Evolutionary conservation across 352 stramenopile genomes (phyloP), one percentile per base, ranked within the genome.

Genomic region (Globisporangium lucens): DNA sequence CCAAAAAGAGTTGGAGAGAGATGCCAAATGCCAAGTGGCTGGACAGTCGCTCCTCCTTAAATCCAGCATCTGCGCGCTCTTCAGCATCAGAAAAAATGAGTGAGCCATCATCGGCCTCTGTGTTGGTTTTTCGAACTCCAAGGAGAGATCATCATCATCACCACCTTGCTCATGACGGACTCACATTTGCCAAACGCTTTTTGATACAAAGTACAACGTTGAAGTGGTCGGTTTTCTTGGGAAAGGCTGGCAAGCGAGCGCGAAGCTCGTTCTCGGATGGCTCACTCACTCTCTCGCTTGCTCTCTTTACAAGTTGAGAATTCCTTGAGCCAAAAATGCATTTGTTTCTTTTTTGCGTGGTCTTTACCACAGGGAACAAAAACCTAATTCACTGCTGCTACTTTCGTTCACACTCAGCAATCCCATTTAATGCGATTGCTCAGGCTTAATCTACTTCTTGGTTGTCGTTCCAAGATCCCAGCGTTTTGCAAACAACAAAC

Each of bases 21-120:
- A 46, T 46, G 38, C 38, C 13, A 46, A 46, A 38, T 38, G 33
- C 33, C 47, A 55, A 24, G n/a, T 33, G 51, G 17, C 22, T 27
- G 51, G 51, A 56, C 24, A 56, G 51, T 56, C 22, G 51, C 22
- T 56, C 51, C 29, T 56, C 13, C 38, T 20, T 46, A 29, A 56
- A 56, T n/a, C 51, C 51, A 56, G 51, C 51, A 46, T 38, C 8
- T 38, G 33, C 33, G 33, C 33, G 9, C 33, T 38, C 33, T 38
- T 38, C 7, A 33, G 33, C 33, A 38, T 38, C 33, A 38, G 33
- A 38, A 43, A 43, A 13, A 12, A 38, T 24, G 24, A 24, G 35
- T 43, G 36, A 43, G 33, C 33, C 36, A 43, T 43, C 36, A 43
- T 43, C 36, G 15, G 36, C 9, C 36, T 43, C 10, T 43, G 15